phyloP scores from a whole-genome alignment of 805 yeast species.

The Maudiozyma bulderi region DNA sequence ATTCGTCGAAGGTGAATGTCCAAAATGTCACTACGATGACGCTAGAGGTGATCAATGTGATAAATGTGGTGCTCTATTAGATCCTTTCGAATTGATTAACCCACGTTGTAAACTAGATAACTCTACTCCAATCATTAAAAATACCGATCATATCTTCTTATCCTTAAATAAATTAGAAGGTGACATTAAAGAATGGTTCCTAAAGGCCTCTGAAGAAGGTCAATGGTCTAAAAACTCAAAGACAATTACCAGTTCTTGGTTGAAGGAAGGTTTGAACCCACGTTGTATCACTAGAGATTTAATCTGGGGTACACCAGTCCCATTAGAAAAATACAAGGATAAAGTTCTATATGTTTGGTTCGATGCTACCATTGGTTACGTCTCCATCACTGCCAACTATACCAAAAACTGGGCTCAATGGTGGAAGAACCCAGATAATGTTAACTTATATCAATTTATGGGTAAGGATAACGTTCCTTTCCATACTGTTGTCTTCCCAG shows the following conservation, averaged over 20 bases:
- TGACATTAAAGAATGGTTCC: conserved; percentile 62
- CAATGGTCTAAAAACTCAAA: conserved; percentile 86
- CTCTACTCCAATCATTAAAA: conserved; percentile 64
- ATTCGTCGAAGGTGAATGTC: conserved; percentile 94
- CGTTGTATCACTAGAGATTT: conserved; percentile 96
- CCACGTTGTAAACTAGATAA: conserved; percentile 93
- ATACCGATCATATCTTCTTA: conserved; percentile 78
- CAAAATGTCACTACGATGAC: conserved; percentile 85
- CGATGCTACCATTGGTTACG: conserved; percentile 93
- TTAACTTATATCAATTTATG: conserved; percentile 88
- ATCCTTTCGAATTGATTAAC: conserved; percentile 83
- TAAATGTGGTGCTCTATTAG: conserved; percentile 77
- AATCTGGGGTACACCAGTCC: conserved; percentile 97
- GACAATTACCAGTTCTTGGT: conserved; percentile 84
- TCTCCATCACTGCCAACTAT: conserved; percentile 90
- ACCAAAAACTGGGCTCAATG: conserved; percentile 73
- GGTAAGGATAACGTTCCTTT: conserved; percentile 98
- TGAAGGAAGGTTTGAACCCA: conserved; percentile 82
- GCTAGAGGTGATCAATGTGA: conserved; percentile 99
- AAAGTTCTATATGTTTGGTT: conserved; percentile 97
- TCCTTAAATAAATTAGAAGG: conserved; percentile 77
- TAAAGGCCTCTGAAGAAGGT: conserved; percentile 56
- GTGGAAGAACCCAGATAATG: conserved; percentile 89
- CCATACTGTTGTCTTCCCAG: conserved; percentile 97
- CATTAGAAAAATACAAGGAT: conserved; percentile 69